These are phyloP conservation scores for Stachybotrys chlorohalonatus DNA, from an alignment of 2,329 filamentous ascomycete species.

Conservation along the genomic window DNA sequence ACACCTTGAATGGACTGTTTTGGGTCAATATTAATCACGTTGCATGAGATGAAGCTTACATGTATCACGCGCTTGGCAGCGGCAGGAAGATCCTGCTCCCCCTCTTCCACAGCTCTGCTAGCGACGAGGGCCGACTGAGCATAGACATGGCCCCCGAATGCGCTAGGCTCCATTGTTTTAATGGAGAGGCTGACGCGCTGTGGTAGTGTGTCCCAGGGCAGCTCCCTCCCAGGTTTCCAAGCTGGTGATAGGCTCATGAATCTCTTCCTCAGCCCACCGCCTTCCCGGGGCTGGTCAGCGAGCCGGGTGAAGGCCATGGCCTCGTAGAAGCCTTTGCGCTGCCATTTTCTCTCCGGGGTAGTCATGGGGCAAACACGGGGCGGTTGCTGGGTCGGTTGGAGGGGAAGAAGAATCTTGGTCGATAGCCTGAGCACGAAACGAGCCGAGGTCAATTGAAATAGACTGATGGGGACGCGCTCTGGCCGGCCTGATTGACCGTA, in stretches of 20 bases:
- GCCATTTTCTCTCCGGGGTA: slow-evolving; percentile 5
- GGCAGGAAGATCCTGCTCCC: slow-evolving; percentile 11
- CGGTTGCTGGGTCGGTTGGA: background rate
- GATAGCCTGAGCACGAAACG: too few species aligned
- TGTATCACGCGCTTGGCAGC: slow-evolving; percentile 22
- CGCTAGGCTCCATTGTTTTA: slow-evolving; percentile 13
- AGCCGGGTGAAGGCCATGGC: slow-evolving; percentile 16
- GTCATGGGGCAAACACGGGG: slow-evolving; percentile 1
- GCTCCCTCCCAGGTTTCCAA: slow-evolving; percentile 20
- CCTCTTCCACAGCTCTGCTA: slow-evolving; percentile 20
- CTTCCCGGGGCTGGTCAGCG: slow-evolving; percentile 4
- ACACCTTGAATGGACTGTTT: slow-evolving; percentile 45
- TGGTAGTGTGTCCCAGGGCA: slow-evolving; percentile 17
- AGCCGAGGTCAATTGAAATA: too few species aligned
- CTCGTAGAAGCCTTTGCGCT: slow-evolving; percentile 19
- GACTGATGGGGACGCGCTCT: too few species aligned
- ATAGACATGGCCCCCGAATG: slow-evolving; percentile 28
- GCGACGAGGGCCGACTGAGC: slow-evolving; percentile 27
- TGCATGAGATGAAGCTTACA: slow-evolving; percentile 16
- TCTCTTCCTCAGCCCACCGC: slow-evolving; percentile 6
- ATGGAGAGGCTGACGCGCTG: background rate
- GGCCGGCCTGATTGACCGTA: too few species aligned
- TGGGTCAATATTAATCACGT: background rate
- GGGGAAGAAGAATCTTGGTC: background rate
- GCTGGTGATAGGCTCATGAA: slow-evolving; percentile 23